Evolutionary conservation across 1,284 basidiomycete genomes (phyloP), one percentile per base, ranked within the genome.

Genomic region (Cryptococcus wingfieldii): DNA sequence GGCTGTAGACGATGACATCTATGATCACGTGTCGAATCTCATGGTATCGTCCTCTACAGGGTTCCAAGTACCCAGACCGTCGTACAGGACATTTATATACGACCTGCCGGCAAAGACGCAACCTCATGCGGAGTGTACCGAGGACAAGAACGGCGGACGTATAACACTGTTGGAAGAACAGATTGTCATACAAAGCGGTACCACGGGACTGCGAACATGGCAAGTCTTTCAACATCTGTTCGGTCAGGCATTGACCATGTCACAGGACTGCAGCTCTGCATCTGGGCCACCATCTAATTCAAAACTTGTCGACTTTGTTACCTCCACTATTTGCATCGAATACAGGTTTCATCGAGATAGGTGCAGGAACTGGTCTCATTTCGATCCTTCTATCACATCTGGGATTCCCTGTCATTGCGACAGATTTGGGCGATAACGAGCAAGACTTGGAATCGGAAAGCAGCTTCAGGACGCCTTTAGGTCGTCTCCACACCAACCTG

Each of bases 171-270:
- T 71, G 12, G 77, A 78, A 55, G 76, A 77, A 39, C 76, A 76
- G 50, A 71, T 73, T 5, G 74, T 71, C 1, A 71, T 78, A 19
- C 74, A 77, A 56, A 70, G 68, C 4, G 77, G 77, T 23, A 74
- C 76, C 31, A 78, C 77, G 0, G 77, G 77, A 13, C 53, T 78
- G 52, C 56, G 77, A 13, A 78, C 77, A 3, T 78, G 77, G 74
- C 69, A 51, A 10, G 69, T 68, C 1, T 9, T 3, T 42, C 47
- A 8, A 13, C 18, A 10, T 23, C 13, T 38, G 9, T 31, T 13
- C 2, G 27, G 10, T 13, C 8, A 38, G 25, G 27, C 47, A 18
- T 48, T 34, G 37, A 38, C 31, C 18, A 23, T 12, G 8, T 9
- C 42, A n/a, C 31, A 66, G 64, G 72, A 68, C 66, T 19, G 68